Conservation (phyloP, 2,329 filamentous ascomycete species). For the Dothistroma septosporum region DNA sequence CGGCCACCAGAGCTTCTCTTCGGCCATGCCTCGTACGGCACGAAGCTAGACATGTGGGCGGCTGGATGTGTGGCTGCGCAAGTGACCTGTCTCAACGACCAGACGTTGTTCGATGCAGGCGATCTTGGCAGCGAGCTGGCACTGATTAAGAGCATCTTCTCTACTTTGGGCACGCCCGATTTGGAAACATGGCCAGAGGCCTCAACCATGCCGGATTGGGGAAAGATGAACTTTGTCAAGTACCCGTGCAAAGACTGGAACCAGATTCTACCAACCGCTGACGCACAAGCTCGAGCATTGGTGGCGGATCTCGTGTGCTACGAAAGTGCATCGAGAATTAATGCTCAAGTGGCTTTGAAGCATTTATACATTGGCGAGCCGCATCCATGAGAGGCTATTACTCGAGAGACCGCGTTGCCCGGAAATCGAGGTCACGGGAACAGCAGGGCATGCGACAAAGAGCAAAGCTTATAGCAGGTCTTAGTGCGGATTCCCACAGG, state of each 20-base stretch:
- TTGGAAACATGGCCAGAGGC: slow-evolving; percentile 78
- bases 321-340: slow-evolving; percentile 63
- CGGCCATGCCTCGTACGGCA: slow-evolving; percentile 68
- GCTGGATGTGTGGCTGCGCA: slow-evolving; percentile 81
- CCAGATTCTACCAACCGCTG: slow-evolving; percentile 60
- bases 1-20: slow-evolving; percentile 88
- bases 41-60: slow-evolving; percentile 82
- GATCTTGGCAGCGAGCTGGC: slow-evolving; percentile 90
- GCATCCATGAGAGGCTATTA: neutral
- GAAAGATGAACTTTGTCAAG: slow-evolving; percentile 72
- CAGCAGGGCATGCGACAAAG: neutral
- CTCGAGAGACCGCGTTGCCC: neutral
- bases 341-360: slow-evolving; percentile 51
- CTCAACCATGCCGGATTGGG: slow-evolving; percentile 72
- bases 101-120: slow-evolving; percentile 76
- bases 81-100: slow-evolving; percentile 53
- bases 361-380: neutral
- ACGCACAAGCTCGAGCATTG: slow-evolving; percentile 58
- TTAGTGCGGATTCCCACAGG: neutral
- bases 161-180: slow-evolving; percentile 82
- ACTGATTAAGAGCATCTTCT: slow-evolving; percentile 87
- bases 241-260: slow-evolving; percentile 68
- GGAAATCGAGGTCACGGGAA: neutral
- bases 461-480: neutral
- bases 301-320: slow-evolving; percentile 67